phyloP scores from a whole-genome alignment of 2,329 filamentous ascomycete species.

The Stagonosporopsis tanaceti region DNA sequence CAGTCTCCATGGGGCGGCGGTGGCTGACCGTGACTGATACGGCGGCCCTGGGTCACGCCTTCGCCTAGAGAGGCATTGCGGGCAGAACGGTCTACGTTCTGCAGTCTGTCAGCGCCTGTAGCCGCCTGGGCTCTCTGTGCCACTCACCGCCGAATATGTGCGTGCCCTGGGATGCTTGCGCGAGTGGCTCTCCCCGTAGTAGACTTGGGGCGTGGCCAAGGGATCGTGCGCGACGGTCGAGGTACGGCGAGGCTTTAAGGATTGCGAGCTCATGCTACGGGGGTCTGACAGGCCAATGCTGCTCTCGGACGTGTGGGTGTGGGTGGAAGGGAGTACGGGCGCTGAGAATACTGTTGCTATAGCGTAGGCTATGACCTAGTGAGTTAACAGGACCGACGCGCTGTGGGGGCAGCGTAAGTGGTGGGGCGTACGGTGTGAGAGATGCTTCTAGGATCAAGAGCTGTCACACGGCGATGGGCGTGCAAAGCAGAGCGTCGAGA shows the following conservation, averaged over 20 bases:
- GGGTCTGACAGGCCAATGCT: slow-evolving; percentile 25
- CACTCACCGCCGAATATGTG: slow-evolving; percentile 64
- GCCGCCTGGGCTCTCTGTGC: neutral
- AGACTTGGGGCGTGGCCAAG: slow-evolving; percentile 64
- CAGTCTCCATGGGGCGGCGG: neutral
- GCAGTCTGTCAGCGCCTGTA: slow-evolving; percentile 19
- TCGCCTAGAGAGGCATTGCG: slow-evolving; percentile 42
- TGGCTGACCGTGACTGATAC: slow-evolving; percentile 50
- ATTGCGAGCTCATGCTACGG: slow-evolving; percentile 54
- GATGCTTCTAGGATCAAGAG: slow-evolving; percentile 23
- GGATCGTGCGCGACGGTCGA: slow-evolving; percentile 60
- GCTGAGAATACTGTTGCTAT: slow-evolving; percentile 31
- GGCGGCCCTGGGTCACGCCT: slow-evolving; percentile 40
- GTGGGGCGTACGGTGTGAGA: slow-evolving; percentile 27
- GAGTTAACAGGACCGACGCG: slow-evolving; percentile 14
- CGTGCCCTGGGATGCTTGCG: slow-evolving; percentile 58
- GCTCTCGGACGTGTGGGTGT: slow-evolving; percentile 15
- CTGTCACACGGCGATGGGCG: slow-evolving; percentile 25
- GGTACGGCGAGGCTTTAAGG: slow-evolving; percentile 46
- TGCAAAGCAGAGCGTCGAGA: slow-evolving; percentile 1
- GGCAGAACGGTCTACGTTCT: slow-evolving; percentile 42
- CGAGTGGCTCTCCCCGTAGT: slow-evolving; percentile 64
- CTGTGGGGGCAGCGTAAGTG: slow-evolving; percentile 18
- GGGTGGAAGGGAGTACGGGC: slow-evolving; percentile 17
- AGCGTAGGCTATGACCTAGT: slow-evolving; percentile 27